These are phyloP conservation scores for Candida schatavii DNA, from an alignment of 805 yeast genomes.

Conservation along the genomic window DNA sequence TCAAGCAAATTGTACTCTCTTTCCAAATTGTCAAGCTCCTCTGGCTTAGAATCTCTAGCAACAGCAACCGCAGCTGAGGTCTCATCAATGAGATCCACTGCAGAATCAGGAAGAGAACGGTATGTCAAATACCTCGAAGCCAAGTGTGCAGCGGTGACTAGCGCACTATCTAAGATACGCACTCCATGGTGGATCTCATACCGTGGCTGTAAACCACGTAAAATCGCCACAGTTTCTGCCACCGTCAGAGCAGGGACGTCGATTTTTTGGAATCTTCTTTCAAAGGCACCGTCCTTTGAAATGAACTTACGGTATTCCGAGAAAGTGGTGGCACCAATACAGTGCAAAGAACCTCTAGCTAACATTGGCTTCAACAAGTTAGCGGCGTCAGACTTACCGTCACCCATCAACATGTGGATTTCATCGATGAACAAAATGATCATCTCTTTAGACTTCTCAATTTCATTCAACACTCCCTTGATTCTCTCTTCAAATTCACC, in stretches of 20 bases:
- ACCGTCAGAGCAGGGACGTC: constrained; percentile 94
- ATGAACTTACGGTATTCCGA: constrained; percentile 90
- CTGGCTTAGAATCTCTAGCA: constrained; percentile 97
- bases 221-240: constrained; percentile 90
- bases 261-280: constrained; percentile 95
- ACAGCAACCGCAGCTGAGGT: constrained; percentile 97
- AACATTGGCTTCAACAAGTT: constrained; percentile 94
- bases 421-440: constrained; percentile 94
- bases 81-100: constrained; percentile 94
- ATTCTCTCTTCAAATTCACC: constrained; percentile 98
- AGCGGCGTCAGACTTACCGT: constrained; percentile 96
- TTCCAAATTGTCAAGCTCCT: constrained; percentile 89
- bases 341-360: constrained; percentile 94
- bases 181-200: constrained; percentile 98
- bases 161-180: constrained; percentile 88
- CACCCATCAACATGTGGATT: constrained; percentile 99
- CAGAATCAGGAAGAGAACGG: constrained; percentile 95
- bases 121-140: constrained; percentile 94
- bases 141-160: constrained; percentile 90
- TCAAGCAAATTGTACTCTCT: constrained; percentile 88
- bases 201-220: constrained; percentile 92
- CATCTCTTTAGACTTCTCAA: constrained; percentile 81
- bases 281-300: constrained; percentile 97
- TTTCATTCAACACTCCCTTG: constrained; percentile 93
- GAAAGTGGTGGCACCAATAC: constrained; percentile 97